Base-by-base conservation (phyloP, 352 stramenopile genomes). In the Pythium rhizo-oryzae region DNA sequence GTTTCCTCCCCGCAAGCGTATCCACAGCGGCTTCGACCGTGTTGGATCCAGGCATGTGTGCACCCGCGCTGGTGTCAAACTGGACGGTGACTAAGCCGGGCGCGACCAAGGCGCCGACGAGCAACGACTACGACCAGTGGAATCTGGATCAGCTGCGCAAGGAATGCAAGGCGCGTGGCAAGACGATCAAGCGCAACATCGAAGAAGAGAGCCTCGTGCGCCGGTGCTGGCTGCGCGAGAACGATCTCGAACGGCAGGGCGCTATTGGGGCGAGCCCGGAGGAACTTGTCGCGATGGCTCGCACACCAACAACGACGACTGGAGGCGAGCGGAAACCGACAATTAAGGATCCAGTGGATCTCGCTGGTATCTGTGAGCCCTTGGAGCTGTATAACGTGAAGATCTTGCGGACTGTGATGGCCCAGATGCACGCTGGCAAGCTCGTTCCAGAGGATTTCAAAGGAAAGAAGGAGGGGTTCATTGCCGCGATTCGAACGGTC, bases 401-500 rank as follows among this genome's bases (percentile, higher is more conserved):
- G 13, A 19, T 16, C 5, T n/a, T 61, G 16, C 54, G 54, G 23
- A 12, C 11, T 37, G 23, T 23, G 15, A 4, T 16, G 3, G 21
- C 3, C 18, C 35, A 15, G 8, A 25, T 61, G 54, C 21, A 37
- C 15, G 12, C 37, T 21, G 11, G 12, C 9, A 37, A 51, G 6
- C 21, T 21, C 13, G 12, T 39, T 11, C 11, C 54, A 6, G 16
- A 7, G 0, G n/a, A 21, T 1, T 13, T 13, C 6, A 25, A 23
- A 39, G 8, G 15, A 19, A 64, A 44, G 11, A 64, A 64, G n/a
- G 18, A 43, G n/a, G 57, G 44, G 6, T 54, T 16, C n/a, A 64
- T 64, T 30, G 46, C 43, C 18, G 57, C 43, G 19, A 64, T 64
- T 16, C 41, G 44, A 33, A 21, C 39, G 6, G 12, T 46, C 44